phyloP scores from a whole-genome alignment of 2,329 filamentous ascomycete genomes.

The Ascochyta fabae region DNA sequence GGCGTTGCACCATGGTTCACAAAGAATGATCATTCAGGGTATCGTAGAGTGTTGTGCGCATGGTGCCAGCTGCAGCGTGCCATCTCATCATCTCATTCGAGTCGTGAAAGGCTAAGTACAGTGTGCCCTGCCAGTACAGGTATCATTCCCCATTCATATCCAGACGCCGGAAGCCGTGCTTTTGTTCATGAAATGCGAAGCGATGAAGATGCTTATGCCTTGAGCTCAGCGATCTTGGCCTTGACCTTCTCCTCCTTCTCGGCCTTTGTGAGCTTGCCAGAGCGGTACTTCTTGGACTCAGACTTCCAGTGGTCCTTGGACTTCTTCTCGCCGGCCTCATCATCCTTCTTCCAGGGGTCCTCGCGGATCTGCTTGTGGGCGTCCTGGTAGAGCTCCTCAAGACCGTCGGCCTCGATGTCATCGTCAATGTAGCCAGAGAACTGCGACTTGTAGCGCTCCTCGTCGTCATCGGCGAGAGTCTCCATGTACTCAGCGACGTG shows the following conservation, averaged over 20 bases:
- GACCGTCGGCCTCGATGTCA: conserved; percentile 92
- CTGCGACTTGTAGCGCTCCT: conserved; percentile 99
- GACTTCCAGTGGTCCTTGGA: conserved; percentile 96
- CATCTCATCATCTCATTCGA: conserved; percentile 42
- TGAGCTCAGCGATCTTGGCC: conserved; percentile 87
- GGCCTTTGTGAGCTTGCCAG: conserved; percentile 78
- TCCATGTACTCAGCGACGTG: conserved; percentile 99
- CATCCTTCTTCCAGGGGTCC: conserved; percentile 95
- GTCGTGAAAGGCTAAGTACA: conserved; percentile 42
- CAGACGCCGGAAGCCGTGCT: conserved; percentile 46
- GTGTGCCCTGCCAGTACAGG: conserved; percentile 34
- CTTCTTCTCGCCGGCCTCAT: conserved; percentile 82
- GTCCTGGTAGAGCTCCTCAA: conserved; percentile 95
- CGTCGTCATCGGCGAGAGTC: conserved; percentile 97
- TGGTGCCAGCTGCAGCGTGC: conserved; percentile 33
- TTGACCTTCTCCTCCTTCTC: conserved; percentile 85
- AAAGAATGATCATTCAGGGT: conserved; percentile 19
- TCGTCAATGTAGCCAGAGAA: conserved; percentile 98
- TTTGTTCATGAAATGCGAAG: conserved; percentile 42
- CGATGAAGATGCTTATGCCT: conserved; percentile 49
- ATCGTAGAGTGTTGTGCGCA: conserved; percentile 19
- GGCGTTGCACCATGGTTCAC: conserved; percentile 3
- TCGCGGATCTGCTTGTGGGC: conserved; percentile 97
- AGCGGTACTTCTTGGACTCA: conserved; percentile 89
- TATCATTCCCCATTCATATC: conserved; percentile 42